phyloP scores from a whole-genome alignment of 305 asterid genomes.

The Rubia occidens region DNA sequence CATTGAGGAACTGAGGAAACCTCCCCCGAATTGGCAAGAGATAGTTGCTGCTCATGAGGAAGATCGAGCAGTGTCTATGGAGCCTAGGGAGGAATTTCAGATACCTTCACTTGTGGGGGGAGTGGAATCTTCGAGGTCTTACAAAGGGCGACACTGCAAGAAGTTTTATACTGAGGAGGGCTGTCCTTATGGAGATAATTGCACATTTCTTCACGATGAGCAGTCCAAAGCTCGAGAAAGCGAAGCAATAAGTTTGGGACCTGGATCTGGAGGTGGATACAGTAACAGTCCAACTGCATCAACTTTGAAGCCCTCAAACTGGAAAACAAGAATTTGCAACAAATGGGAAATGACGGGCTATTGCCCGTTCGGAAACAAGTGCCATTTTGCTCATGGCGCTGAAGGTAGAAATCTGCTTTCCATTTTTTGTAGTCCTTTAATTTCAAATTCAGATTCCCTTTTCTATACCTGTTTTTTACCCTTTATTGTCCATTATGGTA shows the following conservation, averaged over 20 bases:
- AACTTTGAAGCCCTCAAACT: slow-evolving; percentile 58
- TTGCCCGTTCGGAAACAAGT: slow-evolving; percentile 80
- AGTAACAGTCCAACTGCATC: slow-evolving; percentile 29
- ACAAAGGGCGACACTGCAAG: slow-evolving; percentile 70
- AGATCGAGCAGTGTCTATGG: slow-evolving; percentile 30
- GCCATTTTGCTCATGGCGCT: slow-evolving; percentile 86
- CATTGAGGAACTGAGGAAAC: slow-evolving; percentile 68
- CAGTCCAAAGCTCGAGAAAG: slow-evolving; percentile 65
- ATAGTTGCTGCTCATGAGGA: slow-evolving; percentile 67
- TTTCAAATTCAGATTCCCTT: background rate
- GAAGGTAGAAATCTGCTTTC: slow-evolving; percentile 17
- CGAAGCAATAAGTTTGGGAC: slow-evolving; percentile 71
- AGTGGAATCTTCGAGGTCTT: slow-evolving; percentile 42
- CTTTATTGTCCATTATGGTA: background rate
- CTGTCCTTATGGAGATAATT: slow-evolving; percentile 76
- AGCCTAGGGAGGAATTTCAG: slow-evolving; percentile 65
- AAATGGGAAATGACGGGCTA: slow-evolving; percentile 86
- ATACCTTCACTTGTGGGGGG: slow-evolving; percentile 47
- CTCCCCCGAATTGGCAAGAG: slow-evolving; percentile 83
- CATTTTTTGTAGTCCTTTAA: background rate
- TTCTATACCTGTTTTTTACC: background rate
- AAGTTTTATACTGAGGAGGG: slow-evolving; percentile 75
- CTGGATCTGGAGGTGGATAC: slow-evolving; percentile 45
- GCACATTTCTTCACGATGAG: slow-evolving; percentile 73
- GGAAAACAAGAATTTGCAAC: slow-evolving; percentile 86